These are phyloP conservation scores for Citrus unshiu DNA, from an alignment of 345 rosid species.

Conservation along the genomic window DNA sequence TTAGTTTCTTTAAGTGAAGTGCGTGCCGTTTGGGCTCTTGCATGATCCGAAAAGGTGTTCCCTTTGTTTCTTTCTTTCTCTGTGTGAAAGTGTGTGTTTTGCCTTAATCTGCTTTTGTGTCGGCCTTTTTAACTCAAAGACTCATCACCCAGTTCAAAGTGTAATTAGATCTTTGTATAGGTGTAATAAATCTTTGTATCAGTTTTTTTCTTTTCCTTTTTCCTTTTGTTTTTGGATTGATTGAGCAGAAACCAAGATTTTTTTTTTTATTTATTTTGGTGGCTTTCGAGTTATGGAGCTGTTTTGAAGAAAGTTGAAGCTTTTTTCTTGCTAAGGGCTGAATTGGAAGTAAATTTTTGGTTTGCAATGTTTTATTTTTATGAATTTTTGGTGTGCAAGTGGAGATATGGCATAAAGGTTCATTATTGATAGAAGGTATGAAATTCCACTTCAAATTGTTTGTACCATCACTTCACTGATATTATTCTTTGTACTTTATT, in stretches of 20 bases:
- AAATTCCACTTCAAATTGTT: background rate
- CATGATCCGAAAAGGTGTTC: conserved; percentile 37
- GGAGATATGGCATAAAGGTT: conserved; percentile 15
- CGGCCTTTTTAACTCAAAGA: conserved; percentile 35
- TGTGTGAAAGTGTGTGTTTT: conserved; percentile 10
- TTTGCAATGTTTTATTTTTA: conserved; percentile 20
- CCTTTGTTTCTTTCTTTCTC: conserved; percentile 5
- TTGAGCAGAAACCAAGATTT: background rate
- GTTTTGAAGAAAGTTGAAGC: too few relatives aligned
- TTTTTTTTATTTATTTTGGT: background rate
- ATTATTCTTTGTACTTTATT: background rate
- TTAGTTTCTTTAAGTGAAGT: conserved; percentile 22
- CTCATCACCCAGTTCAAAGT: conserved; percentile 10
- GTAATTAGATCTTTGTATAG: background rate
- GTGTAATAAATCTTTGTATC: background rate
- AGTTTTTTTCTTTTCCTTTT: too few relatives aligned
- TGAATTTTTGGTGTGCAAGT: conserved; percentile 12
- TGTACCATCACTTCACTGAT: background rate
- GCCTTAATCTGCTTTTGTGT: conserved; percentile 34
- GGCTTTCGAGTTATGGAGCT: too few relatives aligned
- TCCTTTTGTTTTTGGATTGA: background rate
- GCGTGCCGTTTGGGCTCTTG: conserved; percentile 39
- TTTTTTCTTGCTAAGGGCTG: background rate
- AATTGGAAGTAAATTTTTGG: background rate
- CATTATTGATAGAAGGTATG: conserved; percentile 27